Evolutionary conservation across 73 alveolate genomes (phyloP), one percentile per base, ranked within the genome.

Genomic region (Paramecium biaurelia): DNA sequence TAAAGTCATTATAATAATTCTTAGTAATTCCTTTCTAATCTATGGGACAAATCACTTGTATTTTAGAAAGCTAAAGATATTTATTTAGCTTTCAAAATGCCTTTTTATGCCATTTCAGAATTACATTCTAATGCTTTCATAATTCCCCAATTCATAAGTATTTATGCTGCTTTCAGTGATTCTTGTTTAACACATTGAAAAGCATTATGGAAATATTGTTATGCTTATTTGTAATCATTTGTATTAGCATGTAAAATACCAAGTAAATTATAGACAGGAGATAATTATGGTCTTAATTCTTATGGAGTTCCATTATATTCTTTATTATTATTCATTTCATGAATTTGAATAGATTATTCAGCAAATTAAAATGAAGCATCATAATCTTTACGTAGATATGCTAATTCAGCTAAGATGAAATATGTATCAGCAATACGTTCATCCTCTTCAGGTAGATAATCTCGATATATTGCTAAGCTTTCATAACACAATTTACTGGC

Each of bases 401-500:
- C 56, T 23, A 38, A 32, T 37, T 72, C 86, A 28, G 86, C 86
- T 72, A 72, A 72, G 7, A 72, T 38, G 28, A 34, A 72, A 35
- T 34, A 72, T 4, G 86, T 35, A 18, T 72, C 86, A 34, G 86
- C 86, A 3, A 72, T 72, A 5, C 58, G 56, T 34, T 72, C 86
- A 72, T 72, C 86, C 15, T 35, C 56, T 21, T 32, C 59, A 12
- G 59, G 28, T 12, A 72, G 45, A 72, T 35, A 72, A 28, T 72
- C 56, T 72, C 58, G 18, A 72, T 35, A 72, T 35, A 72, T 35
- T 15, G 86, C 86, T 18, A 72, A 21, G 32, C 59, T 21, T 37
- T 72, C 86, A 72, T 72, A 72, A 35, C 86, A 35, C 58, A 72
- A 72, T 72, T 72, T 72, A 35, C 24, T 72, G 53, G 86, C 86